Base-by-base conservation (phyloP, 139 green algal genomes). In the Yamagishiella unicocca region DNA sequence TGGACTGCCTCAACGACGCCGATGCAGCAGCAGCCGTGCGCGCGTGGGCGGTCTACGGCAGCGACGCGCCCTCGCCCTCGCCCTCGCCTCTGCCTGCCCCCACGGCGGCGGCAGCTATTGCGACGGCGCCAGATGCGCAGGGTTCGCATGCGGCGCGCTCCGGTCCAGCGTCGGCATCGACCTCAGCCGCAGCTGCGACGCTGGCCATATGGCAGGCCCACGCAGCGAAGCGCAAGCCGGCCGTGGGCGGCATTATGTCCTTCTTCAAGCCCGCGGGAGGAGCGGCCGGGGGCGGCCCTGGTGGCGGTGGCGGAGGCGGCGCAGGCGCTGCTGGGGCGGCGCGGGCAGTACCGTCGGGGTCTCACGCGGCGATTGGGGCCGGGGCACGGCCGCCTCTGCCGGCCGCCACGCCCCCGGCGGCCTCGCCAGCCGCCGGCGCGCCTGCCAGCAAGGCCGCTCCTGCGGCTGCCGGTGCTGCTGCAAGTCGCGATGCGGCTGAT, bases 1-100 rank as follows among this genome's bases (percentile, higher is more conserved):
- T 95, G 88, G 81, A 55, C 31, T 91, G 86, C 78, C 62, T 9
- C 14, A 87, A 35, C 14, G 78, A 85, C 54, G 55, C 33, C 1
- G 66, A 89, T 14, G 76, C 71, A 3, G 55, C 38, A 7, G 75
- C 35, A 2, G 89, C 89, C 19, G 31, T 90, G 31, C 31, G 38
- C 2, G 46, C 74, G 4, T 92, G 89, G 89, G 81, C 53, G 17
- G 6, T 53, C 67, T 84, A 89, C 75, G 82, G 82, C 46, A 58
- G 8, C 0, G 27, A 84, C 6, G 46, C 45, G 40, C 17, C 7
- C 70, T 2, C 10, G 66, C n/a, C n/a, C 61, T 38, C 76, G 84
- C 55, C 74, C 62, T 45, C 67, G 64, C 10, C 9, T 40, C 27
- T 17, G 53, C 38, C 10, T 27, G 35, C 38, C 25, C 61, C 83